Conservation (phyloP, 2,329 filamentous ascomycete genomes). For the Alternaria novae-zelandiae region DNA sequence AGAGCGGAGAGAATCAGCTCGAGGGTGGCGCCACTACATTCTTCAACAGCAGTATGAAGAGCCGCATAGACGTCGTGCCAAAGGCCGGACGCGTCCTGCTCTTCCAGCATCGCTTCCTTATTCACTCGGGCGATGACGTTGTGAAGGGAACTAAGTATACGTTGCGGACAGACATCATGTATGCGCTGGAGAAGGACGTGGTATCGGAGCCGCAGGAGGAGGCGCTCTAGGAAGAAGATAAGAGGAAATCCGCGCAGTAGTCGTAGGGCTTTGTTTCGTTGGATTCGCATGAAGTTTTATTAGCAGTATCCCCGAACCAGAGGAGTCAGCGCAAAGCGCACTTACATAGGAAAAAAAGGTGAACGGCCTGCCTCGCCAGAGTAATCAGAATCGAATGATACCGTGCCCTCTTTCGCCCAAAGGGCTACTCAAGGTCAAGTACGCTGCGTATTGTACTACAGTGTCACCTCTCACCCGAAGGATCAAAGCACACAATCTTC, state of each 20-base stretch:
- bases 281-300: conserved; percentile 19
- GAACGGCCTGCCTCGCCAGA: conserved; percentile 81
- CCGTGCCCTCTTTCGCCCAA: conserved; percentile 52
- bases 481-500: conserved; percentile 82
- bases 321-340: conserved; percentile 25
- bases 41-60: conserved; percentile 41
- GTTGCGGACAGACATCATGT: conserved; percentile 64
- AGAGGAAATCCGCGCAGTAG: neutral
- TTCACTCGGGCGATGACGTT: conserved; percentile 64
- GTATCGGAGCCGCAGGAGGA: neutral
- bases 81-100: conserved; percentile 60
- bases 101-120: conserved; percentile 61
- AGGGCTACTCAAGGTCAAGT: conserved; percentile 53
- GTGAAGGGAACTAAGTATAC: conserved; percentile 61
- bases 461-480: conserved; percentile 62
- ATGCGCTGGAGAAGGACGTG: conserved; percentile 39
- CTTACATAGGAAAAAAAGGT: conserved; percentile 60
- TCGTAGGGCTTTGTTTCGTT: neutral
- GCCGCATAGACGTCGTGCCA: conserved; percentile 55
- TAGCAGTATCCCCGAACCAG: conserved; percentile 51
- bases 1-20: conserved; percentile 45
- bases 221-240: neutral
- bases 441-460: conserved; percentile 98
- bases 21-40: conserved; percentile 64
- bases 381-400: conserved; percentile 94